Evolutionary conservation across 2,329 filamentous ascomycete genomes (phyloP).

Genomic region (Alternaria ethzedia): DNA sequence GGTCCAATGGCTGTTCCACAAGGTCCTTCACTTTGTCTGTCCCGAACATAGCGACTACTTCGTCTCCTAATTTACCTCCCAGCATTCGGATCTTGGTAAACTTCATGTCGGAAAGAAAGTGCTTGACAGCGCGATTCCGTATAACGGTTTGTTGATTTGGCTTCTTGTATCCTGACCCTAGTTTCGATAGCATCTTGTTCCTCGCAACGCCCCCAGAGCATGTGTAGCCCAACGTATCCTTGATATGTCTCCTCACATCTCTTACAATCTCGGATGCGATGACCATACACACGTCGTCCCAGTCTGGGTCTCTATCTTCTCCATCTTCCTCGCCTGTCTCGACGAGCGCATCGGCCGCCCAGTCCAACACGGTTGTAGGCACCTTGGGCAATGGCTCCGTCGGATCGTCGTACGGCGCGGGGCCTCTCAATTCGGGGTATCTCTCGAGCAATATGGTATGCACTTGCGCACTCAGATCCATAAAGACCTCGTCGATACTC

Average conservation of each 20-base stretch:
- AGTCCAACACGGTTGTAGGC: constrained; percentile 75
- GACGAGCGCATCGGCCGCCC: constrained; percentile 81
- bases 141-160: constrained; percentile 95
- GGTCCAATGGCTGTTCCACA: constrained; percentile 72
- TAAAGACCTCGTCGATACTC: constrained; percentile 92
- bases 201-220: constrained; percentile 87
- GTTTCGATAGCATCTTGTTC: constrained; percentile 95
- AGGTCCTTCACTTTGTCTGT: constrained; percentile 82
- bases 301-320: constrained; percentile 85
- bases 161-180: constrained; percentile 90
- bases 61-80: constrained; percentile 93
- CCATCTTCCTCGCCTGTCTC: constrained; percentile 75
- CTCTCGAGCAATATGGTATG: constrained; percentile 75
- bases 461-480: constrained; percentile 87
- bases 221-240: constrained; percentile 78
- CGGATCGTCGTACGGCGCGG: constrained; percentile 75
- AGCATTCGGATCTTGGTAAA: constrained; percentile 94
- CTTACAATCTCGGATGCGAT: constrained; percentile 90
- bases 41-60: constrained; percentile 79
- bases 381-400: constrained; percentile 76
- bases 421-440: constrained; percentile 73
- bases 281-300: constrained; percentile 90
- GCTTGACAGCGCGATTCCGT: constrained; percentile 78
- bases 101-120: constrained; percentile 84
- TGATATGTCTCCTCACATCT: constrained; percentile 72